Conservation (phyloP, 2,329 filamentous ascomycete species). For the Penicillium sp. region DNA sequence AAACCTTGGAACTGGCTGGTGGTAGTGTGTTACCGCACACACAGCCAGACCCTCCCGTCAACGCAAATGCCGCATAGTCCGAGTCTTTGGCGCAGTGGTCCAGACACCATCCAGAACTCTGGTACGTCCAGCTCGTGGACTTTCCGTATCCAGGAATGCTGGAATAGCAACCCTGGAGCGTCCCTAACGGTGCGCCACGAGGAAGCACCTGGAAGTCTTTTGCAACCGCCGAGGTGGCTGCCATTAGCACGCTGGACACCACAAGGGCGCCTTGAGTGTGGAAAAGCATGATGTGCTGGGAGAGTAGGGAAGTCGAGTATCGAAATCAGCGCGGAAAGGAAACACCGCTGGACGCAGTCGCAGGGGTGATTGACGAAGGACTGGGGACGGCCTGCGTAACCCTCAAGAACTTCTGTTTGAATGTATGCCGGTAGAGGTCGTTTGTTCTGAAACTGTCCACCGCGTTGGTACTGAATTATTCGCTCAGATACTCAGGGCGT, state of each 20-base stretch:
- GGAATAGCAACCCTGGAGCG: constrained; percentile 52
- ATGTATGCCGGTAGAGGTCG: constrained; percentile 4
- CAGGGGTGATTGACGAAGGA: constrained; percentile 21
- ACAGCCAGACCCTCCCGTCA: constrained; percentile 62
- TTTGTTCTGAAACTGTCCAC: not conserved
- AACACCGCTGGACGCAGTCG: constrained; percentile 23
- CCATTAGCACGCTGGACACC: constrained; percentile 27
- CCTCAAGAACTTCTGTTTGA: constrained; percentile 25
- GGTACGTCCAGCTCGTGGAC: constrained; percentile 52
- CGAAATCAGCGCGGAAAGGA: constrained; percentile 4
- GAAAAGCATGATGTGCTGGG: constrained; percentile 27
- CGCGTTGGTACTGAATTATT: constrained; percentile 1
- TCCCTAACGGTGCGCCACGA: constrained; percentile 15
- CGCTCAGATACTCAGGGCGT: not conserved
- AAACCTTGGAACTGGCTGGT: constrained; percentile 51
- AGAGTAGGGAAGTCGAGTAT: constrained; percentile 4
- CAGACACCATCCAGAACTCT: constrained; percentile 57
- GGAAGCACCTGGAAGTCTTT: constrained; percentile 18
- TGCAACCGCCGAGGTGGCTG: constrained; percentile 18
- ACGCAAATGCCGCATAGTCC: constrained; percentile 58
- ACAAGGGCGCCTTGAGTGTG: constrained; percentile 25
- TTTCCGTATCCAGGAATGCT: constrained; percentile 45
- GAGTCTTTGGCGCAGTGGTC: constrained; percentile 45
- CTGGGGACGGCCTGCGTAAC: constrained; percentile 41
- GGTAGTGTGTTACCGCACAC: constrained; percentile 72